These are phyloP conservation scores for Primulina huaijiensis DNA, from an alignment of 257 asterid species.

Conservation along the genomic window DNA sequence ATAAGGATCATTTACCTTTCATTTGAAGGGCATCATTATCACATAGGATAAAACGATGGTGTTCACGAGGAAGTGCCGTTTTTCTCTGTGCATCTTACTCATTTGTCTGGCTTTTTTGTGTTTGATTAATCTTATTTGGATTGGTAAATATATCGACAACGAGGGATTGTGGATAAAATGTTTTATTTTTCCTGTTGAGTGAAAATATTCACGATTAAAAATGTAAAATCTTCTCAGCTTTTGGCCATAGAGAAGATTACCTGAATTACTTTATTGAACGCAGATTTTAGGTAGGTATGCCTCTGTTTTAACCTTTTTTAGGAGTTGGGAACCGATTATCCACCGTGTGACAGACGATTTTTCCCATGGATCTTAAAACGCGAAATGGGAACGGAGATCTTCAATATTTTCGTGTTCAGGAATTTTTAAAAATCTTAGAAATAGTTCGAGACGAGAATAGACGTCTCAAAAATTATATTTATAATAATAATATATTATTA, in stretches of 20 bases:
- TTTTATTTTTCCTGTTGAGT: constrained; percentile 8
- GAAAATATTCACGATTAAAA: constrained; percentile 21
- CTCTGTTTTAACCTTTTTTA: too few species aligned
- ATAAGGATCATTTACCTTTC: constrained; percentile 29
- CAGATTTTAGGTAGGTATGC: too few species aligned
- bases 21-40: background rate
- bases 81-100: constrained; percentile 9
- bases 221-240: constrained; percentile 14
- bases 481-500: too few species aligned
- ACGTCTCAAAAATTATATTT: too few species aligned
- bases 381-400: too few species aligned
- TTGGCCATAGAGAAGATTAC: constrained; percentile 12
- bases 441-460: too few species aligned
- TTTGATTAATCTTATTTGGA: constrained; percentile 12
- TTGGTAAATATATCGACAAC: background rate
- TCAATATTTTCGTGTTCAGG: too few species aligned
- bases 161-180: constrained; percentile 18
- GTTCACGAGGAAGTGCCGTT: constrained; percentile 18
- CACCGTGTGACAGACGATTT: background rate
- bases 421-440: too few species aligned
- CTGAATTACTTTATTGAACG: too few species aligned
- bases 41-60: constrained; percentile 2
- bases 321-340: background rate
- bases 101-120: constrained; percentile 7
- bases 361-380: too few species aligned